Conservation (phyloP, 345 rosid genomes). For the Salix caprea region DNA sequence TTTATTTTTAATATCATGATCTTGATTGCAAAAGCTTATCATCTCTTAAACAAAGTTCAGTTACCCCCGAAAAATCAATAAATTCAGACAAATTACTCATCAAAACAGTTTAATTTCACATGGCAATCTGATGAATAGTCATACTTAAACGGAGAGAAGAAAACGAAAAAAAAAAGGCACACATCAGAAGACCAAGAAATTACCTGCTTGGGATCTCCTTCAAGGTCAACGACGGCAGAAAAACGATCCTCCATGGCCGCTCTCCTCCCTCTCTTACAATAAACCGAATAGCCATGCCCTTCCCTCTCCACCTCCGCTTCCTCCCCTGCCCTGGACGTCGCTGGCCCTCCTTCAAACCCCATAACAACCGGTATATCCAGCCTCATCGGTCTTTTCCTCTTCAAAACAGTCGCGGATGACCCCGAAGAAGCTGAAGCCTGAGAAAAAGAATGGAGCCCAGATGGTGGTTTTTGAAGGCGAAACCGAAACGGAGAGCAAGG, state of each 20-base stretch:
- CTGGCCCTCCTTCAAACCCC: constrained; percentile 34
- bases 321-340: constrained; percentile 31
- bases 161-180: background rate
- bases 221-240: constrained; percentile 53
- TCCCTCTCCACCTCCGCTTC: constrained; percentile 46
- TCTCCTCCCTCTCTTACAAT: constrained; percentile 85
- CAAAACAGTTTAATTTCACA: background rate
- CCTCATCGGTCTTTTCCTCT: constrained; percentile 81
- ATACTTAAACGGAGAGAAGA: background rate
- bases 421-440: constrained; percentile 20
- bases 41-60: background rate
- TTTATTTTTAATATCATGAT: background rate
- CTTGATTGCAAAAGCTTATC: background rate
- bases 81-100: background rate
- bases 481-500: constrained; percentile 67
- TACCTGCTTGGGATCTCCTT: constrained; percentile 70
- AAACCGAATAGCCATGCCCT: constrained; percentile 64
- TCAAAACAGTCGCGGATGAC: constrained; percentile 36
- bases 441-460: constrained; percentile 21
- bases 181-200: too few species aligned
- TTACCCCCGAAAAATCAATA: background rate
- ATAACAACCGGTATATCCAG: constrained; percentile 52
- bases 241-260: constrained; percentile 89
- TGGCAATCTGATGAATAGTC: background rate
- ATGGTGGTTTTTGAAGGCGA: constrained; percentile 54